These are phyloP conservation scores for Xylariales sp. DNA, from an alignment of 2,329 filamentous ascomycete species.

Conservation along the genomic window DNA sequence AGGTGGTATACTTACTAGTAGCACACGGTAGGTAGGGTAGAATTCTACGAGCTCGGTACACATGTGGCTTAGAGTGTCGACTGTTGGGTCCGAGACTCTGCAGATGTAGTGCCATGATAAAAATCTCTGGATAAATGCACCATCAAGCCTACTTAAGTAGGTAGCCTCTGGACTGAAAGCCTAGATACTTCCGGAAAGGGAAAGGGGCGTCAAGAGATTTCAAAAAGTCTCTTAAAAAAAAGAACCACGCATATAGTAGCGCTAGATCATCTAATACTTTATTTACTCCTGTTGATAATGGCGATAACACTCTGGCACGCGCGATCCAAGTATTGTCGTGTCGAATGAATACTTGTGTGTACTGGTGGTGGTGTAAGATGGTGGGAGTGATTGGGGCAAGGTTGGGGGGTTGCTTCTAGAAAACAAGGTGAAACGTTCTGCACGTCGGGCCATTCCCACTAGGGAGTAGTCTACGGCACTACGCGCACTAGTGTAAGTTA, in stretches of 20 bases:
- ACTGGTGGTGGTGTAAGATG: too few species aligned
- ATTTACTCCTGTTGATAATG: neutral
- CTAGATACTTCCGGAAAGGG: neutral
- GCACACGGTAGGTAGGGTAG: too few species aligned
- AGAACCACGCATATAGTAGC: too few species aligned
- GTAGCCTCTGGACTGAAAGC: conserved; percentile 6
- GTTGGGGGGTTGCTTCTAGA: conserved; percentile 32
- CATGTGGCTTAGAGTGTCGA: neutral
- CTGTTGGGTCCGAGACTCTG: conserved; percentile 1
- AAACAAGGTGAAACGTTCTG: conserved; percentile 33
- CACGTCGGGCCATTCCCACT: conserved; percentile 21
- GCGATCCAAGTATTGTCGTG: too few species aligned
- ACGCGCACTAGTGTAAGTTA: neutral
- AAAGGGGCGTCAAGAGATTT: neutral
- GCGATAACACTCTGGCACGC: too few species aligned
- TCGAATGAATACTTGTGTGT: too few species aligned
- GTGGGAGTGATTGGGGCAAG: neutral
- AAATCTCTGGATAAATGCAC: neutral
- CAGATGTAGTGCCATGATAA: neutral
- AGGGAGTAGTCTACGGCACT: conserved; percentile 3
- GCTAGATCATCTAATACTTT: neutral
- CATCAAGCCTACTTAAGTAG: too few species aligned
- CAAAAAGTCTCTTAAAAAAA: neutral
- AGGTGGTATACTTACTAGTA: too few species aligned
- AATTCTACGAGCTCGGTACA: too few species aligned